Evolutionary conservation across 2,329 filamentous ascomycete genomes (phyloP).

Genomic region (Blumeria graminis): DNA sequence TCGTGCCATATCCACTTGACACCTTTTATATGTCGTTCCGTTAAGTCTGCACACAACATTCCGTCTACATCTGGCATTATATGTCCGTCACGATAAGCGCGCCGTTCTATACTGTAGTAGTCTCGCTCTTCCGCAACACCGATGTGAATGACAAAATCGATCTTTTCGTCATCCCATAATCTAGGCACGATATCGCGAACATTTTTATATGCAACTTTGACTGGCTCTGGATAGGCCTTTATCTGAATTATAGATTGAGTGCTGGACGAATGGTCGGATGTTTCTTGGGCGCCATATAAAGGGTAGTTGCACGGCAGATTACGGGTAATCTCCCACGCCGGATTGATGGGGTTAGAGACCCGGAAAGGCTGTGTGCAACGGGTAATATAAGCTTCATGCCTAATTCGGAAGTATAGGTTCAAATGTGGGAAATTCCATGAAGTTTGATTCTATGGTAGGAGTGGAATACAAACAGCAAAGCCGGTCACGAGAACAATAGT

Average conservation of each 20-base stretch:
- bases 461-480: conserved; percentile 23
- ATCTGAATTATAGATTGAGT: conserved; percentile 28
- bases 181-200: conserved; percentile 38
- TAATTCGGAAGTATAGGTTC: not conserved
- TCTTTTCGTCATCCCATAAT: conserved; percentile 22
- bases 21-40: conserved; percentile 15
- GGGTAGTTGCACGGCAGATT: conserved; percentile 29
- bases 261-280: too few relatives aligned
- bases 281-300: not conserved
- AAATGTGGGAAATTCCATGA: not conserved
- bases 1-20: conserved; percentile 29
- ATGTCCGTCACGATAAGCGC: conserved; percentile 51
- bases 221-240: conserved; percentile 36
- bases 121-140: conserved; percentile 45
- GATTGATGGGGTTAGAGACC: conserved; percentile 45
- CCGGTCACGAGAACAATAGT: conserved; percentile 35
- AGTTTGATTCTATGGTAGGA: not conserved
- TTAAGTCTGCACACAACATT: conserved; percentile 11
- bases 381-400: not conserved
- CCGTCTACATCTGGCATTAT: conserved; percentile 44
- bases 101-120: conserved; percentile 47
- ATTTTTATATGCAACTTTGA: conserved; percentile 46
- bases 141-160: conserved; percentile 52
- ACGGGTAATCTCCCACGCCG: conserved; percentile 55
- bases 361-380: conserved; percentile 40